Evolutionary conservation across 768 basidiomycete species (phyloP), one percentile per base, ranked within the genome.

Genomic region (Phlebiopsis gigantea): DNA sequence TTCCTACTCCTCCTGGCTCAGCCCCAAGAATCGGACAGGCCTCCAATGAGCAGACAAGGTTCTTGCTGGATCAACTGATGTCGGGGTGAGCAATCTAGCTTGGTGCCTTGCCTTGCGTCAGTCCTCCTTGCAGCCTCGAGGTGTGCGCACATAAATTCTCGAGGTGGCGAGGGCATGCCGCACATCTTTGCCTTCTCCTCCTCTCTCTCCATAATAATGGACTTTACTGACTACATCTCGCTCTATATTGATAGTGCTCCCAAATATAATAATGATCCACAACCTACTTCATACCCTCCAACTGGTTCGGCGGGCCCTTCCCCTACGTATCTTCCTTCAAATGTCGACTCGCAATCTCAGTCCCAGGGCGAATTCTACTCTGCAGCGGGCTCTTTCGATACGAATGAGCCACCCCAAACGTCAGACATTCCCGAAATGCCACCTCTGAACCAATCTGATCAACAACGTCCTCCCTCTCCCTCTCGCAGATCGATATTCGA

Each of bases 401-500:
- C 62, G 9, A 68, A 63, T 24, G 66, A 64, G n/a, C 43, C 43
- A 1, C 24, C 61, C 30, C 46, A 60, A 51, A 56, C 65, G 24
- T 41, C 31, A 34, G 50, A 51, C 5, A n/a, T 31, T 25, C 3
- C 29, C 41, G 66, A 64, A 50, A 34, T 24, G 31, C 50, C 10
- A 19, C 55, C 45, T 46, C 25, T 19, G 46, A 53, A 22, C 53
- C 56, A 25, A 28, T 30, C 15, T 14, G 34, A 54, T 14, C 65
- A 70, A 48, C 78, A 77, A 49, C 80, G 76, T 56, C 73, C 80
- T 2, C 82, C 86, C 0, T 81, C 88, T 28, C 85, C 87, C 42
- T 80, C 85, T 22, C 86, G 84, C 63, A 85, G 87, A 69, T 87
- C 88, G 48, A 83, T 91, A 80, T 93, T 93, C 63, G 89, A 92